These are phyloP conservation scores for Purpureocillium lavendulum DNA, from an alignment of 2,329 filamentous ascomycete species.

Conservation along the genomic window DNA sequence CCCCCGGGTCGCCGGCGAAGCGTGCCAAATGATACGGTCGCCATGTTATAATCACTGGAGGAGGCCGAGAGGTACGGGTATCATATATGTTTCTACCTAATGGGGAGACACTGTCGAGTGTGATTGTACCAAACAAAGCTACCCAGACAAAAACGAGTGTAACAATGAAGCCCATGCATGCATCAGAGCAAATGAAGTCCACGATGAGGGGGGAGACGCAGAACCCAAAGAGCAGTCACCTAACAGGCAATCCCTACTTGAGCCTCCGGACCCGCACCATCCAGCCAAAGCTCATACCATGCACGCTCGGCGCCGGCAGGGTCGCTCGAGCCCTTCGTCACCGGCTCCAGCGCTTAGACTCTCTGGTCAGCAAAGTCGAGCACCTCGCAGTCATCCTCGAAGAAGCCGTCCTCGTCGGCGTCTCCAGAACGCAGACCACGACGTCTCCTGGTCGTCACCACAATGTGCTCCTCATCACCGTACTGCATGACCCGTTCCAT, in stretches of 20 bases:
- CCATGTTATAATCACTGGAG: conserved; percentile 6
- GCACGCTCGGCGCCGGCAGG: not conserved
- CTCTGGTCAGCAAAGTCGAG: conserved; percentile 75
- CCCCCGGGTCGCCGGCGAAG: too few species aligned
- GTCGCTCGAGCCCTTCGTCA: not conserved
- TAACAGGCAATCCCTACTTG: not conserved
- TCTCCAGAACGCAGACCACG: conserved; percentile 40
- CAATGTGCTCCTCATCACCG: conserved; percentile 65
- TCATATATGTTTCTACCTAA: conserved; percentile 25
- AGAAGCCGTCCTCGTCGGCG: conserved; percentile 66
- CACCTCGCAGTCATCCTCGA: conserved; percentile 88
- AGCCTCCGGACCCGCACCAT: not conserved
- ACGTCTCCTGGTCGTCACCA: conserved; percentile 71
- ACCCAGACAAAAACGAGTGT: conserved; percentile 17
- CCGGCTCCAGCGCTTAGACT: conserved; percentile 32
- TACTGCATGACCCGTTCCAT: conserved; percentile 56
- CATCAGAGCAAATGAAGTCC: conserved; percentile 17
- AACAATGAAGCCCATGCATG: conserved; percentile 17
- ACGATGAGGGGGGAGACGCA: not conserved
- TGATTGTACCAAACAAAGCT: conserved; percentile 9
- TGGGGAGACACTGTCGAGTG: conserved; percentile 11
- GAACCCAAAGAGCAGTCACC: conserved; percentile 4
- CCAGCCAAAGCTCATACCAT: not conserved
- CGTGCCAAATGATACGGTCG: not conserved
- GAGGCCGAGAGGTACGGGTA: conserved; percentile 17